Percentiles rank a stretch among this genome's conserved stretches.
Evolutionary conservation across 2,329 filamentous ascomycete species (phyloP).

Genomic region (Neonectria neomacrospora): DNA sequence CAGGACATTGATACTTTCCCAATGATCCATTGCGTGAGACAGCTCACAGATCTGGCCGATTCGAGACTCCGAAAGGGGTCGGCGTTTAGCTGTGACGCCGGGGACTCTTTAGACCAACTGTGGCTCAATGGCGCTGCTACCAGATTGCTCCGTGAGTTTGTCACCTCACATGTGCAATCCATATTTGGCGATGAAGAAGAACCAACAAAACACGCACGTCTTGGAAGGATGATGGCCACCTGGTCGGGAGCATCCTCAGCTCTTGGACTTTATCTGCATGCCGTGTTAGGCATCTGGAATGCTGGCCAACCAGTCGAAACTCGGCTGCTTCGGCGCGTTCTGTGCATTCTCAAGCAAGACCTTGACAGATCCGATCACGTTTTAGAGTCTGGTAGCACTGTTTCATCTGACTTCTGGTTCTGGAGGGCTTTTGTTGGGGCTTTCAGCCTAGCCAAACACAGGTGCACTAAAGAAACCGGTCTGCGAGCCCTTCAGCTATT

Average conservation of each 20-base stretch:
- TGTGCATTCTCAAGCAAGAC: constrained; percentile 29
- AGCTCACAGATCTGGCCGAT: constrained; percentile 14
- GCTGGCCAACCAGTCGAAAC: constrained; percentile 31
- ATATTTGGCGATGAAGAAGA: background rate
- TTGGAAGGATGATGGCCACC: constrained; percentile 4
- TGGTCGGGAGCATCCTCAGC: constrained; percentile 33
- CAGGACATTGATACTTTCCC: constrained; percentile 21
- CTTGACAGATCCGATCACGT: background rate
- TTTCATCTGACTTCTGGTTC: constrained; percentile 25
- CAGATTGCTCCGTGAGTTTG: constrained; percentile 29
- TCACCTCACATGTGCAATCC: constrained; percentile 30
- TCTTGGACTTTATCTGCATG: constrained; percentile 29
- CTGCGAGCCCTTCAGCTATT: background rate
- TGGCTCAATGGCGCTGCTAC: constrained; percentile 37
- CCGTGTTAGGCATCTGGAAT: constrained; percentile 32
- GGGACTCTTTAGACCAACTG: constrained; percentile 6
- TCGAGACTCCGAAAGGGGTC: background rate
- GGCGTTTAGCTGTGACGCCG: background rate
- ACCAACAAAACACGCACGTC: fast-evolving
- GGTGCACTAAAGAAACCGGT: background rate
- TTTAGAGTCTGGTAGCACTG: background rate
- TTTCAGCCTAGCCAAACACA: constrained; percentile 26
- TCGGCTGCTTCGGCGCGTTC: constrained; percentile 24
- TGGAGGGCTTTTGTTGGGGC: constrained; percentile 38
- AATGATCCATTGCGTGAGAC: constrained; percentile 20